Percentiles rank a stretch among this genome's conserved stretches.
phyloP scores from a whole-genome alignment of 495 filamentous ascomycete genomes.

The Aspergillus cristatus region DNA sequence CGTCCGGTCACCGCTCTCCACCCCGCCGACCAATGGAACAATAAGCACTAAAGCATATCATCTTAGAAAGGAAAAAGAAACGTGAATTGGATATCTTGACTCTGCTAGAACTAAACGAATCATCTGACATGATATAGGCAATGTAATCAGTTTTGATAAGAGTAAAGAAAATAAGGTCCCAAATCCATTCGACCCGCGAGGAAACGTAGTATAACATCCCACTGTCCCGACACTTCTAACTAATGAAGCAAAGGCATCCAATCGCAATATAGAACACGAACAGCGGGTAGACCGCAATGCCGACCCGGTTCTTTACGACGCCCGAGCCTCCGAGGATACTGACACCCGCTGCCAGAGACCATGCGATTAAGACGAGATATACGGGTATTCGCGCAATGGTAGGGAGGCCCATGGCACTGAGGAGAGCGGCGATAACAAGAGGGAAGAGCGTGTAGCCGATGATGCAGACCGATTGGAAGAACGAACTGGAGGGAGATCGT shows the following conservation, averaged over 20 bases:
- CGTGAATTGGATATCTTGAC: conserved; percentile 11
- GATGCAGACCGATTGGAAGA: conserved; percentile 94
- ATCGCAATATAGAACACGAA: conserved; percentile 93
- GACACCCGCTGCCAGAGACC: conserved; percentile 90
- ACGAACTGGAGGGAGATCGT: conserved; percentile 53
- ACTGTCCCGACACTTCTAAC: conserved; percentile 16
- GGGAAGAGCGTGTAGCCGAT: conserved; percentile 99
- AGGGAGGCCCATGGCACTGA: conserved; percentile 71
- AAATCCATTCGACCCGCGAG: conserved; percentile 1
- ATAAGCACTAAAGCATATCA: background rate
- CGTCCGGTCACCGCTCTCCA: conserved; percentile 19
- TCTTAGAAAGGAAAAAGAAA: background rate
- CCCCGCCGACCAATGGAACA: conserved; percentile 7
- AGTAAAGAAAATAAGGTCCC: too few species aligned
- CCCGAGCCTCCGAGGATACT: conserved; percentile 94
- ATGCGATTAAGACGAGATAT: conserved; percentile 76
- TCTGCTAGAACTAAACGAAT: conserved; percentile 1
- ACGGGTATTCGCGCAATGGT: conserved; percentile 78
- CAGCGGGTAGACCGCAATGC: conserved; percentile 88
- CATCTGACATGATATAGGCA: background rate
- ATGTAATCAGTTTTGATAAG: conserved; percentile 1
- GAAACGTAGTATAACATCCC: background rate
- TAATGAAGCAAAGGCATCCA: conserved; percentile 93
- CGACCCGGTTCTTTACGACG: conserved; percentile 88
- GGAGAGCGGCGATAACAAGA: conserved; percentile 84